Evolutionary conservation across 192 early-diverging fungal genomes (phyloP), one percentile per base, ranked within the genome.

Genomic region (Coemansia sp.): DNA sequence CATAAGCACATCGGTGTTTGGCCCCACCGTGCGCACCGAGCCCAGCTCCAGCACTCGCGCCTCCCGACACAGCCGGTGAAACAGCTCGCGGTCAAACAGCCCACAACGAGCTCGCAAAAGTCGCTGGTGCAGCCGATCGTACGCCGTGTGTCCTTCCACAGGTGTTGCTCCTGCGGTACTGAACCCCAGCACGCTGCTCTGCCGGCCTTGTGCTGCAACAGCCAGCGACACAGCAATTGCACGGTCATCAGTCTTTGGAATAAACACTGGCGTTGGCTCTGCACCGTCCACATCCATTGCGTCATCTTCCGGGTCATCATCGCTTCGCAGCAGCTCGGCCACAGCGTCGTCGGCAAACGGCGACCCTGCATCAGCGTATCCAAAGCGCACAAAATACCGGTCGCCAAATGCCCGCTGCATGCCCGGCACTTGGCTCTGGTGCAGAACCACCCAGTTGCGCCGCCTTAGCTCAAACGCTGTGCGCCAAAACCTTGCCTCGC

Each of bases 31-130:
- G 47, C 72, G 72, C 6, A 80, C 43, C 2, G 72, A 67, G 19
- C 77, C 77, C 2, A 80, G 72, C 58, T 80, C 77, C 53, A 74
- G 65, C 10, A 69, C 65, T 1, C 77, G 68, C n/a, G 77, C 77
- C 55, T 80, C 77, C 11, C 63, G 63, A 62, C 72, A 67, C 32
- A 80, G 69, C 1, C 77, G 54, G 45, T 74, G 56, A 59, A 68
- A 74, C 62, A 80, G 62, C 62, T 80, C 77, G 50, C 72, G 69
- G 55, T 80, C 77, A 56, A 74, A 80, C 56, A 65, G 9, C 1
- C 62, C 63, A 21, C 56, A 41, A 0, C 70, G 62, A 6, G 77
- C 69, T 0, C 21, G 12, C 11, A 68, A 58, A 47, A 74, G 69
- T 23, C 65, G 50, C 11, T 19, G 43, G 52, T 80, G 72, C 23